These are phyloP conservation scores for Eragrostis tef DNA, from an alignment of 202 grass and related monocot genomes.

Conservation along the genomic window DNA sequence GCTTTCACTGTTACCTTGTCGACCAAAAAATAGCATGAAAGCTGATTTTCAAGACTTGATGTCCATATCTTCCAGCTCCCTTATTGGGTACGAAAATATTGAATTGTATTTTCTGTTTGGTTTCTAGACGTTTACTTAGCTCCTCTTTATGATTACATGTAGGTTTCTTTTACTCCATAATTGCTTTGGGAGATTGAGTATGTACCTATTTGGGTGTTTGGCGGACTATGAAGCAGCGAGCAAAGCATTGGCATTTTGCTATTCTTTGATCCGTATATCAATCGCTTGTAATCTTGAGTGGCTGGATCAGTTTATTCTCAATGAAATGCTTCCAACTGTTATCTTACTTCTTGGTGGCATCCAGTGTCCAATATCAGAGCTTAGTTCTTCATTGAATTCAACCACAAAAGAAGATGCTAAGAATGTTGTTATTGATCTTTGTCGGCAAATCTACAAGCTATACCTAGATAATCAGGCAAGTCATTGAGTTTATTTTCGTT, in stretches of 20 bases:
- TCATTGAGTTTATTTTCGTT: not conserved
- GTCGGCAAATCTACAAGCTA: conserved; percentile 64
- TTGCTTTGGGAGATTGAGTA: conserved; percentile 50
- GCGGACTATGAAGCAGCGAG: conserved; percentile 57
- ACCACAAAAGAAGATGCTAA: conserved; percentile 30
- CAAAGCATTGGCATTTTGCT: conserved; percentile 57
- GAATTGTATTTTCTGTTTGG: not conserved
- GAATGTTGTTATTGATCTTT: conserved; percentile 52
- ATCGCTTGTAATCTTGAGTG: conserved; percentile 46
- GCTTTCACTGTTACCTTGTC: conserved; percentile 28
- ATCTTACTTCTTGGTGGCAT: conserved; percentile 48
- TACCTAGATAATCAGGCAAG: conserved; percentile 40
- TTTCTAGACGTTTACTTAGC: not conserved
- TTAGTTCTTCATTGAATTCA: conserved; percentile 53
- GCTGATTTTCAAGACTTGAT: conserved; percentile 42
- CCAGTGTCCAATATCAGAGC: conserved; percentile 8
- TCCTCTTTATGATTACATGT: conserved; percentile 25
- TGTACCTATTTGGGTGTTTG: conserved; percentile 51
- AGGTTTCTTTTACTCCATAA: conserved; percentile 61
- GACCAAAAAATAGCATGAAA: not conserved
- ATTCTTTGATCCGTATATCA: conserved; percentile 54
- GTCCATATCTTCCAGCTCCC: conserved; percentile 51
- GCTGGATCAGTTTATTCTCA: conserved; percentile 63
- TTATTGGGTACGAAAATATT: conserved; percentile 51
- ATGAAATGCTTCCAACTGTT: conserved; percentile 63